Evolutionary conservation across 169 alveolate species (phyloP), one percentile per base, ranked within the genome.

Genomic region (Plasmodium malariae): DNA sequence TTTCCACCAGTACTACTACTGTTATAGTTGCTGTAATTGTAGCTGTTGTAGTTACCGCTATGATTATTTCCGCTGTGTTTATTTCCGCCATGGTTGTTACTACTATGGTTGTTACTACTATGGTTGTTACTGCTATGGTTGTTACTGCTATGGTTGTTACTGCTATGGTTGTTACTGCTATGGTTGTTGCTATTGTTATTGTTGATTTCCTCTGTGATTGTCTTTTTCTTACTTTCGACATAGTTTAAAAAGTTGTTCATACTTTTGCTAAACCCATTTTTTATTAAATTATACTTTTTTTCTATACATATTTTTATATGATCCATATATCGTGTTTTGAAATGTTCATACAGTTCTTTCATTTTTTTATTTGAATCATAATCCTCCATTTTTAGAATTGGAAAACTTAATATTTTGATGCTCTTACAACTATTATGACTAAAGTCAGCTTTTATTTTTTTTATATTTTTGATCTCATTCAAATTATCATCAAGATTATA

Each of bases 261-360:
- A 45, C 91, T 32, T 83, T 83, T 83, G 36, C 57, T 83, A 43
- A 67, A 83, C 5, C 85, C 80, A 37, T 48, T 83, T 54, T 67
- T 83, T 28, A 83, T 83, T 43, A 68, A 7, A 48, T 30, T 36
- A 34, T 67, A 83, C 54, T 60, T 83, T 60, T 83, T 83, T 83
- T 59, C 91, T 34, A 83, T 83, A 67, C 91, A 83, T 51, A 83
- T 83, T 67, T 83, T 83, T 32, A 83, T 9, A 48, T 67, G 70
- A 83, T 83, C 91, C 17, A 37, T 60, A 21, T 83, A 83, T 17
- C 91, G 26, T 21, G 55, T 65, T 54, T 83, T 67, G 40, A 83
- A 83, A n/a, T 83, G 83, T 34, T 83, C 91, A 65, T 83, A 83
- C 17, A 83, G 54, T 83, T 83, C 83, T 67, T 65, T 83, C 14